Conservation (phyloP, 106 monocot species). For the Apostasia ramifera region DNA sequence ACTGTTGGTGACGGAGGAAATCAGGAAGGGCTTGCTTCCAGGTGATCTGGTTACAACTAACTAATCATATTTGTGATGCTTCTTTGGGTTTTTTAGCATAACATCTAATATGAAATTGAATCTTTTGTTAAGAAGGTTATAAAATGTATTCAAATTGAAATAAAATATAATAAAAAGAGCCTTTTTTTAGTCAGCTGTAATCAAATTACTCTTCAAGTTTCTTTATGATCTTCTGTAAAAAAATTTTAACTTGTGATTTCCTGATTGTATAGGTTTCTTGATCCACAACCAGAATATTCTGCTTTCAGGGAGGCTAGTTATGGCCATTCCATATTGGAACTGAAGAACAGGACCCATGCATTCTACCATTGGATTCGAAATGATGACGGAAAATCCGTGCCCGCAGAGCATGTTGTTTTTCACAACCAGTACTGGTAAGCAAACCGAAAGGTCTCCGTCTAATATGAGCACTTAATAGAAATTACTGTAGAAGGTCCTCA, state of each 20-base stretch:
- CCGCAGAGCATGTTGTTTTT: conserved; percentile 58
- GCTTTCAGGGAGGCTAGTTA: conserved; percentile 97
- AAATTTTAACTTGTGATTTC: background rate
- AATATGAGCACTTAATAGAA: background rate
- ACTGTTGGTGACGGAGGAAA: conserved; percentile 99
- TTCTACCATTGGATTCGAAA: conserved; percentile 92
- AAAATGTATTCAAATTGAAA: no score
- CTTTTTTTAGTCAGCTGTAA: no score
- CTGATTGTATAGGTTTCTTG: conserved; percentile 41
- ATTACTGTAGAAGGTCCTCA: no score
- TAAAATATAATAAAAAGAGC: no score
- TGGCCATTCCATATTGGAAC: conserved; percentile 81
- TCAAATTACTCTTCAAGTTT: no score
- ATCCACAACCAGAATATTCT: conserved; percentile 89
- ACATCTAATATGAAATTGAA: background rate
- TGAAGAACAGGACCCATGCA: conserved; percentile 94
- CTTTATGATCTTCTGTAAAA: no score
- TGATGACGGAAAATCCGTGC: conserved; percentile 67
- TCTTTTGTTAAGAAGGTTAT: background rate
- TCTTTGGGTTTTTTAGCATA: background rate
- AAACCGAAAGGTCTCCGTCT: background rate
- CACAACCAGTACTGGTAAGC: conserved; percentile 89
- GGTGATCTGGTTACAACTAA: conserved; percentile 19
- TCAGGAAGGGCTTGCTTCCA: conserved; percentile 92
- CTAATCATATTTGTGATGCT: background rate